Conservation (phyloP, 2,329 filamentous ascomycete genomes). For the Lachnellula cervina region DNA sequence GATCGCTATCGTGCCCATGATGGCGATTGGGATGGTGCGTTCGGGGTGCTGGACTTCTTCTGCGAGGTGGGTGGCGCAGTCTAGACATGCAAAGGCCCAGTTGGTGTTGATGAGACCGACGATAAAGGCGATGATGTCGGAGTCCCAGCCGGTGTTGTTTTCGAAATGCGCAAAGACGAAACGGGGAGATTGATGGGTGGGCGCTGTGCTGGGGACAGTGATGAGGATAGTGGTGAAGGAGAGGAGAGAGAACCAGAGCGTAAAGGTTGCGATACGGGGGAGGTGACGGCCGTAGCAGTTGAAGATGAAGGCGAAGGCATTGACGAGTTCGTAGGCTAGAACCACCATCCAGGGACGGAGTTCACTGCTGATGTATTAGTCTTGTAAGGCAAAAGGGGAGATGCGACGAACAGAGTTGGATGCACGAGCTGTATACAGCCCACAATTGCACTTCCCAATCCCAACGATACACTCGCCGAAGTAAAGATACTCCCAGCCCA, state of each 20-base stretch:
- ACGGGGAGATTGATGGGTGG: slow-evolving; percentile 39
- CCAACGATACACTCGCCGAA: slow-evolving; percentile 46
- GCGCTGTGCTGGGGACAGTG: slow-evolving; percentile 43
- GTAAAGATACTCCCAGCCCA: slow-evolving; percentile 52
- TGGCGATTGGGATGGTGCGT: slow-evolving; percentile 36
- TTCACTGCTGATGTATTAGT: slow-evolving; percentile 7
- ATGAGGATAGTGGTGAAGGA: slow-evolving; percentile 43
- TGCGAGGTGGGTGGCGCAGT: slow-evolving; percentile 45
- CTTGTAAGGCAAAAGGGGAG: too few species aligned
- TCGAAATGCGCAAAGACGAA: slow-evolving; percentile 50
- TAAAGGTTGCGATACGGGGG: slow-evolving; percentile 24
- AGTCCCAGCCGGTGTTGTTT: slow-evolving; percentile 47
- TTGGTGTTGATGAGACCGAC: slow-evolving; percentile 45
- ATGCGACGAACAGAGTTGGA: slow-evolving; percentile 43
- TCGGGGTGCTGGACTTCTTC: slow-evolving; percentile 43
- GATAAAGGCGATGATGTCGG: slow-evolving; percentile 45
- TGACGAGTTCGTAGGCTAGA: slow-evolving; percentile 34
- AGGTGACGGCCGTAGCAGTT: slow-evolving; percentile 38
- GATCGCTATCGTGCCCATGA: slow-evolving; percentile 42
- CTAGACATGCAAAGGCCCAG: slow-evolving; percentile 44
- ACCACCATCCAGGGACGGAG: slow-evolving; percentile 39
- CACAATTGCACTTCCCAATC: slow-evolving; percentile 42
- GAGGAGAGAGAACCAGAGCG: slow-evolving; percentile 35
- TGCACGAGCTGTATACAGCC: slow-evolving; percentile 49
- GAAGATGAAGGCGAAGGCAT: slow-evolving; percentile 34